Evolutionary conservation across 306 rosid genomes (phyloP).

Genomic region (Prunus armeniaca): DNA sequence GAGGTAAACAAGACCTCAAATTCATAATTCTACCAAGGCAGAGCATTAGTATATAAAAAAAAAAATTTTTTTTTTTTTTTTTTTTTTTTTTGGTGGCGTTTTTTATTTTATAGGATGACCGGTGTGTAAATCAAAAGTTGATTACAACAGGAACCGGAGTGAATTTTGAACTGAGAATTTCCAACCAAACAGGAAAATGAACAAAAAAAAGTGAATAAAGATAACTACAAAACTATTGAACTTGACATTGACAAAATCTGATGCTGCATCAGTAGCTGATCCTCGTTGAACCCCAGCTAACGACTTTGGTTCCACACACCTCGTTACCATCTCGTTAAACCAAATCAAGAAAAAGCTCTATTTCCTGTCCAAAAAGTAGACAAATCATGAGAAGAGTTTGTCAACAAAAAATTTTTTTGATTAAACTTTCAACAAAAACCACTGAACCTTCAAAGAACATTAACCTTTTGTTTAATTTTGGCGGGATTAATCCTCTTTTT

Average conservation of each 20-base stretch:
- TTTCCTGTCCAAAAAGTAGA: slow-evolving; percentile 28
- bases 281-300: background rate
- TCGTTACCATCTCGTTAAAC: background rate
- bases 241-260: background rate
- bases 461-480: slow-evolving; percentile 56
- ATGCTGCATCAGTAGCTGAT: background rate
- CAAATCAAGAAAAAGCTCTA: slow-evolving; percentile 2
- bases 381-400: background rate
- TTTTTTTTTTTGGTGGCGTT: too few species aligned
- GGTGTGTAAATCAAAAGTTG: background rate
- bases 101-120: too few species aligned
- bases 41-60: too few species aligned
- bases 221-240: background rate
- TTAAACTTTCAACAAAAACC: background rate
- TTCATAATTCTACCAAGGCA: too few species aligned
- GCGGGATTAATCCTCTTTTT: slow-evolving; percentile 85
- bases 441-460: slow-evolving; percentile 8
- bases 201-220: background rate
- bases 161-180: background rate
- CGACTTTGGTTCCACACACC: background rate
- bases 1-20: too few species aligned
- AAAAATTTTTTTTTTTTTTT: too few species aligned
- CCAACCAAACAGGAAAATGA: background rate
- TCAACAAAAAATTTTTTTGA: background rate
- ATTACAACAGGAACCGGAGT: background rate